Base-by-base conservation (phyloP, 1,284 basidiomycete species). In the Tausonia pullulans region DNA sequence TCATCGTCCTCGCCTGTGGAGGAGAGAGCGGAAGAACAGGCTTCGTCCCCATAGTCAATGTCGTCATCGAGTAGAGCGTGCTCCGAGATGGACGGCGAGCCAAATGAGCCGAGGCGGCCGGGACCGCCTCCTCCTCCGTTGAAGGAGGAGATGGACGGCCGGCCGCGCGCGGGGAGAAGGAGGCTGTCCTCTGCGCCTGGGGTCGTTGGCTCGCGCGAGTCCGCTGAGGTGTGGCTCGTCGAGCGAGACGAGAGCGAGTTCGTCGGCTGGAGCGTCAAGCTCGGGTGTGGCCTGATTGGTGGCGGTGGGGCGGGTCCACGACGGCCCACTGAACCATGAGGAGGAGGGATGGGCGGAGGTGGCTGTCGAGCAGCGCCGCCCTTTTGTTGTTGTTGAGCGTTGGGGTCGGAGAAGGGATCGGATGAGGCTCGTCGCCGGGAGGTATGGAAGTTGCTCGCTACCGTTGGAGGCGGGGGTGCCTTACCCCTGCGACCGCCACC, bases 321-420 rank as follows among this genome's bases (percentile, higher is more conserved):
- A n/a, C 46, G 45, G 39, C 43, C 44, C 39, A 39, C 52, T 11
- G 52, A 7, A 11, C 44, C 51, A 2, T 14, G 6, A n/a, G 53
- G 7, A 55, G 53, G 9, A 55, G 61, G 13, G 1, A 48, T 7
- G 11, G 49, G 10, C 48, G 44, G 6, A 46, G 48, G 45, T 59
- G 58, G 45, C 16, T 11, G 60, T 50, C 57, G 55, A 27, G 56
- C 43, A 49, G 49, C 6, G 5, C 53, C 39, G 53, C 57, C 39
- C 39, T 52, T 8, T 46, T 41, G 39, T 40, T 50, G 9, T 27
- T 45, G 49, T 43, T 48, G 44, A 7, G 60, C 62, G 57, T 63
- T 14, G 5, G 64, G 53, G 46, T 65, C 64, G 1, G 64, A 65
- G 44, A 65, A 65, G 0, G 64, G 64, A 54, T 65, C 64, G 6